These are phyloP conservation scores for Exophiala sp. DNA, from an alignment of 2,329 filamentous ascomycete species.

Conservation along the genomic window DNA sequence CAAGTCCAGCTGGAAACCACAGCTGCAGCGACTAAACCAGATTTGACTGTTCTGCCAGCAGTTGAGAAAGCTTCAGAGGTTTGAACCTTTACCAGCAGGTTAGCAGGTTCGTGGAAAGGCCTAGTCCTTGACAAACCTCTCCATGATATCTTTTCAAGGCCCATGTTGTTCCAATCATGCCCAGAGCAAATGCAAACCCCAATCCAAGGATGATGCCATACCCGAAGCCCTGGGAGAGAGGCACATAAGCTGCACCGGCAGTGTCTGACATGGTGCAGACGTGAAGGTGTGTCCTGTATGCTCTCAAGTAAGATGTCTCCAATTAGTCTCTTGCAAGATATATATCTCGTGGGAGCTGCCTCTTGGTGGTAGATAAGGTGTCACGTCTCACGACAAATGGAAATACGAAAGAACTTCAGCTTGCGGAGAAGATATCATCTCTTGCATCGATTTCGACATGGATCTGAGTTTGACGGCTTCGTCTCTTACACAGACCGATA, in stretches of 20 bases:
- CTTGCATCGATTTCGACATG: no score
- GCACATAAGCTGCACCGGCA: conserved; percentile 15
- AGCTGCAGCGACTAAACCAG: conserved; percentile 78
- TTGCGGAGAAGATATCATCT: no score
- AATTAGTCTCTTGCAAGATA: no score
- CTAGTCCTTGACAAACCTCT: conserved; percentile 39
- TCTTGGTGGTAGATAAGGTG: no score
- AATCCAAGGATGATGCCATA: conserved; percentile 76
- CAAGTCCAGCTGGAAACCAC: conserved; percentile 87
- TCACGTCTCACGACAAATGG: no score
- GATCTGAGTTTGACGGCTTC: no score
- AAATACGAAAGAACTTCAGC: no score
- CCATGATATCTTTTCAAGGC: conserved; percentile 66
- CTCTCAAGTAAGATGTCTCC: neutral
- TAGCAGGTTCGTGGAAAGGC: neutral
- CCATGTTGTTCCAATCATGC: conserved; percentile 72
- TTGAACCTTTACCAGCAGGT: conserved; percentile 56
- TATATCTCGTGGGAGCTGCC: no score
- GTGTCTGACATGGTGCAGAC: conserved; percentile 13
- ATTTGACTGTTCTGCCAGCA: conserved; percentile 82
- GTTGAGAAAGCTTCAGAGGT: conserved; percentile 93
- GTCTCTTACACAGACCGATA: no score
- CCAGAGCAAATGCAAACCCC: conserved; percentile 69
- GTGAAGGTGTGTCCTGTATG: neutral
- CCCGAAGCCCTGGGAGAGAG: conserved; percentile 52